These are phyloP conservation scores for Epichloe glyceriae DNA, from an alignment of 2,329 filamentous ascomycete species.

Conservation along the genomic window DNA sequence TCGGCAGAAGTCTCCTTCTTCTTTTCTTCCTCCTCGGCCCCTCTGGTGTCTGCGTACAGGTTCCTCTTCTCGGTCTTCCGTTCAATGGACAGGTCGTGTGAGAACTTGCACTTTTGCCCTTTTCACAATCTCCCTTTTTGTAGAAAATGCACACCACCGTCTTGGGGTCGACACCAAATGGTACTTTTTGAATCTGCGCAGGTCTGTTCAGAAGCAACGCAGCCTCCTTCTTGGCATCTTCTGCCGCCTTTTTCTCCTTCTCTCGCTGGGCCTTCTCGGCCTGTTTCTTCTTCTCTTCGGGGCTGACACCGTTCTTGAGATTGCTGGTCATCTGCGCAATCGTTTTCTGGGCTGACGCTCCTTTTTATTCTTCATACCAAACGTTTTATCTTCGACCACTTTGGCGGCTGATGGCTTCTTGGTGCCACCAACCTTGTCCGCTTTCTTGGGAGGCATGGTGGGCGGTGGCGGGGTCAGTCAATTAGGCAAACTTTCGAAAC, in stretches of 20 bases:
- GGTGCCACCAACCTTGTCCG: conserved; percentile 36
- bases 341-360: conserved; percentile 74
- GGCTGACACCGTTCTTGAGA: conserved; percentile 59
- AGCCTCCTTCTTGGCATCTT: conserved; percentile 68
- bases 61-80: conserved; percentile 87
- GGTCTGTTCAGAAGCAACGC: conserved; percentile 80
- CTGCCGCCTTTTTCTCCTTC: conserved; percentile 82
- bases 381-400: conserved; percentile 83
- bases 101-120: conserved; percentile 96
- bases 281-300: conserved; percentile 73
- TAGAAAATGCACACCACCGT: conserved; percentile 92
- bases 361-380: conserved; percentile 99
- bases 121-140: conserved; percentile 95
- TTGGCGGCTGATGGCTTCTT: conserved; percentile 48
- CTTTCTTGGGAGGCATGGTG: conserved; percentile 63
- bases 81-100: conserved; percentile 79
- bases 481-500: neutral
- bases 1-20: conserved; percentile 94
- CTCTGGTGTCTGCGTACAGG: conserved; percentile 74
- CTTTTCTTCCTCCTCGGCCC: conserved; percentile 53
- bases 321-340: conserved; percentile 74
- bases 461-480: conserved; percentile 16
- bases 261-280: conserved; percentile 56
- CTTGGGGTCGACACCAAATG: conserved; percentile 96
- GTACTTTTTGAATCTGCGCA: conserved; percentile 91